Evolutionary conservation across 768 basidiomycete species (phyloP).

Genomic region (Infundibulicybe gibba): DNA sequence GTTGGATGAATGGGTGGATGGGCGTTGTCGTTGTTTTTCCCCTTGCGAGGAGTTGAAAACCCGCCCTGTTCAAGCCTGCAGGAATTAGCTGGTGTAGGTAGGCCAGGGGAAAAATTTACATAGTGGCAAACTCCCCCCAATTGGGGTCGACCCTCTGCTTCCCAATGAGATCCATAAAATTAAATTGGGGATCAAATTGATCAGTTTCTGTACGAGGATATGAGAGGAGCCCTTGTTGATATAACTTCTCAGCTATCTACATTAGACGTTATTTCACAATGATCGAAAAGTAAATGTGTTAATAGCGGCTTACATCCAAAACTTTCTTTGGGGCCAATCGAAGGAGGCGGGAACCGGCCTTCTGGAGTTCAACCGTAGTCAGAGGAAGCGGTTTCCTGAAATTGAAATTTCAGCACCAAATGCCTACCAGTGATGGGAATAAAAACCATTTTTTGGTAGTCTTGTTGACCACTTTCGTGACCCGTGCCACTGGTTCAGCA

Average conservation of each 20-base stretch:
- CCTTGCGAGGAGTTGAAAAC: constrained; percentile 75
- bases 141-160: constrained; percentile 79
- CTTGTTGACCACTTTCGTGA: constrained; percentile 79
- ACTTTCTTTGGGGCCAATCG: constrained; percentile 87
- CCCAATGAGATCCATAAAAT: constrained; percentile 80
- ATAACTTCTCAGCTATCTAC: constrained; percentile 90
- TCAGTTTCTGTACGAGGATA: constrained; percentile 99
- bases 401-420: not conserved
- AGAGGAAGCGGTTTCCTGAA: constrained; percentile 91
- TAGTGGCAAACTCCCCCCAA: constrained; percentile 86
- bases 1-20: constrained; percentile 99
- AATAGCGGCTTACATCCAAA: constrained; percentile 70
- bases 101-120: constrained; percentile 46
- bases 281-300: not conserved
- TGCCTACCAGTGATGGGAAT: not conserved
- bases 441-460: constrained; percentile 87
- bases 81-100: not conserved
- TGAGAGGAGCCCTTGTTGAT: constrained; percentile 92
- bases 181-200: constrained; percentile 91
- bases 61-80: constrained; percentile 68
- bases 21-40: constrained; percentile 96
- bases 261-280: not conserved
- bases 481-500: constrained; percentile 57
- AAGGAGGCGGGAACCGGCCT: constrained; percentile 88
- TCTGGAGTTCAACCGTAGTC: constrained; percentile 97